phyloP scores from a whole-genome alignment of 345 rosid species.

The Aquilaria sinensis region DNA sequence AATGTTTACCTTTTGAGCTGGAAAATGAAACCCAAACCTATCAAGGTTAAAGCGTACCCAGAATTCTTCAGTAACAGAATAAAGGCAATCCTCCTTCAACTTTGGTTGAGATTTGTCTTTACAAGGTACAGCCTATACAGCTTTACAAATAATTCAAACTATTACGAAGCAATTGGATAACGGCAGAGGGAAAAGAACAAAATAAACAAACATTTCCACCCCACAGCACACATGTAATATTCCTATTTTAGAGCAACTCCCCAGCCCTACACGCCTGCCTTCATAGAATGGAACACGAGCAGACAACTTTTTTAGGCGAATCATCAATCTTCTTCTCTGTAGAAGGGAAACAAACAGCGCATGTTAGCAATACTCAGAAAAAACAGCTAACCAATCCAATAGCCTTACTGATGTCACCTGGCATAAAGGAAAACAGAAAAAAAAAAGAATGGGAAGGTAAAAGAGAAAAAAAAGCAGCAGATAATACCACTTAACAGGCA shows the following conservation, averaged over 20 bases:
- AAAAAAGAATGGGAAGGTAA: no score
- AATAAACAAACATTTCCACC: slow-evolving; percentile 9
- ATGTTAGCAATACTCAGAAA: not conserved
- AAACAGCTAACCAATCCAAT: no score
- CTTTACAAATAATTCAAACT: slow-evolving; percentile 22
- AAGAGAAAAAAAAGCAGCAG: no score
- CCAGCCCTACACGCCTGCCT: slow-evolving; percentile 12
- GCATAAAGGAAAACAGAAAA: no score
- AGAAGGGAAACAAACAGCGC: slow-evolving; percentile 14
- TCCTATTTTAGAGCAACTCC: slow-evolving; percentile 34
- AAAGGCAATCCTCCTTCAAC: slow-evolving; percentile 16
- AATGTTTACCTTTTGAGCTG: no score
- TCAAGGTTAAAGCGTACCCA: no score
- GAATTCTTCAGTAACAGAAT: slow-evolving; percentile 1
- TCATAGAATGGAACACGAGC: slow-evolving; percentile 85
- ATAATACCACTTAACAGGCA: no score
- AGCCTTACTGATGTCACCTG: no score
- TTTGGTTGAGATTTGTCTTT: slow-evolving; percentile 23
- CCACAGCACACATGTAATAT: slow-evolving; percentile 14
- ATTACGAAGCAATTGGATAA: slow-evolving; percentile 5
- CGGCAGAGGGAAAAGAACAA: not conserved
- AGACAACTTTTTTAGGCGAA: slow-evolving; percentile 60
- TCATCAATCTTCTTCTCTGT: slow-evolving; percentile 87
- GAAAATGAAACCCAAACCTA: no score
- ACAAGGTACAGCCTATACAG: slow-evolving; percentile 28